phyloP scores from a whole-genome alignment of 1,139 yeast species.

The Taiozyma onychis region DNA sequence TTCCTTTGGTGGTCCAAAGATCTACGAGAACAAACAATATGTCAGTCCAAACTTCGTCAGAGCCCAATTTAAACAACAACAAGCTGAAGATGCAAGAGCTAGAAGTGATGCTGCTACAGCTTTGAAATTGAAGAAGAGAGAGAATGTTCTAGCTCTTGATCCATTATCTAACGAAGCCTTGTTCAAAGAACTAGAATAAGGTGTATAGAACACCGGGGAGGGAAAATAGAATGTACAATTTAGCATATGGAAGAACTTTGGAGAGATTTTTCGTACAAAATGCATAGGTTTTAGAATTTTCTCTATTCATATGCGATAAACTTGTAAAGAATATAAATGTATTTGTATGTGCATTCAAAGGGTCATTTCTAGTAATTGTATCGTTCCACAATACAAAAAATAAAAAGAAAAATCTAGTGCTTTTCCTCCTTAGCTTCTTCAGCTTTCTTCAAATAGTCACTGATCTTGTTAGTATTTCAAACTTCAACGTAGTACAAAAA shows the following conservation, averaged over 20 bases:
- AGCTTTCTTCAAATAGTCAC: slow-evolving; percentile 37
- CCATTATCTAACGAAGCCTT: slow-evolving; percentile 79
- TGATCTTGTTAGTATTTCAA: slow-evolving; percentile 5
- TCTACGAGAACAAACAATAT: slow-evolving; percentile 93
- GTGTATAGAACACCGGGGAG: not conserved
- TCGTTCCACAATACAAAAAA: not conserved
- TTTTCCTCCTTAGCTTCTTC: slow-evolving; percentile 28
- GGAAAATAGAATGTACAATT: not conserved
- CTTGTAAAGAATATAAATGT: not conserved
- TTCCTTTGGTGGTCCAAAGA: slow-evolving; percentile 96
- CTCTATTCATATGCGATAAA: not conserved
- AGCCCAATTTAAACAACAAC: slow-evolving; percentile 77
- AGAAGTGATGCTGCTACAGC: slow-evolving; percentile 79
- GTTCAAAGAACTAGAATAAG: slow-evolving; percentile 41
- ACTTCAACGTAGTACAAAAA: not conserved
- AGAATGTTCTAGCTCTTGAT: slow-evolving; percentile 68
- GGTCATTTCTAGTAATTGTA: not conserved
- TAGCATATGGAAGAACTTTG: not conserved
- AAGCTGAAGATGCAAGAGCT: slow-evolving; percentile 72
- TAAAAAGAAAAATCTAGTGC: slow-evolving; percentile 8
- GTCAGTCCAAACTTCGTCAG: slow-evolving; percentile 94
- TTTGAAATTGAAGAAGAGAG: slow-evolving; percentile 71
- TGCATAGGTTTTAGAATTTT: not conserved
- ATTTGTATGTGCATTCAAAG: not conserved
- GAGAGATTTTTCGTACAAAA: not conserved